Evolutionary conservation across 306 rosid genomes (phyloP).

Genomic region (Canavalia gladiata): DNA sequence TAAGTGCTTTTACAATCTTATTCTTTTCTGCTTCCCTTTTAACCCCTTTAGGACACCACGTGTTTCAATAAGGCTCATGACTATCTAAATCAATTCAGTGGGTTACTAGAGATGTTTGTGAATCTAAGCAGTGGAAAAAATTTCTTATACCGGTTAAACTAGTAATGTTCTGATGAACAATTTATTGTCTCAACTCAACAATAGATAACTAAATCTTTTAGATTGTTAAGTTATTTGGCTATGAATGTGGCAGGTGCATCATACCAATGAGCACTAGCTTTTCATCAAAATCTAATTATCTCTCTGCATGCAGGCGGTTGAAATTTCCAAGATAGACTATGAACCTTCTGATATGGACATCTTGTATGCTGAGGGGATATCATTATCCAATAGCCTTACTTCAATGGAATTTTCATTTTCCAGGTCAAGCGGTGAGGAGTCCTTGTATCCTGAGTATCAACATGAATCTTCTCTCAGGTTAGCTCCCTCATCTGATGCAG

Average conservation of each 20-base stretch:
- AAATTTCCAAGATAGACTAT: slow-evolving; percentile 74
- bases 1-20: not conserved
- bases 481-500: slow-evolving; percentile 32
- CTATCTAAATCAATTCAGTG: slow-evolving; percentile 4
- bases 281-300: slow-evolving; percentile 22
- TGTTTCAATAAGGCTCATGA: not conserved
- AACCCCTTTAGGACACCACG: not conserved
- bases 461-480: slow-evolving; percentile 69
- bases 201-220: not conserved
- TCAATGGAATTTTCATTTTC: slow-evolving; percentile 75
- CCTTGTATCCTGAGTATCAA: slow-evolving; percentile 51
- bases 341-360: slow-evolving; percentile 81
- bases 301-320: slow-evolving; percentile 70
- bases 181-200: slow-evolving; percentile 12
- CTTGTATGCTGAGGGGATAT: slow-evolving; percentile 85
- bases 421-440: slow-evolving; percentile 48
- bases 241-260: slow-evolving; percentile 38
- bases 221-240: not conserved
- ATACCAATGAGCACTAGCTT: slow-evolving; percentile 16
- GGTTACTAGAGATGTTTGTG: slow-evolving; percentile 5
- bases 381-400: slow-evolving; percentile 65
- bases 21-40: not conserved
- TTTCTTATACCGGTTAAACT: not conserved
- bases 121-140: not conserved
- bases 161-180: not conserved